These are phyloP conservation scores for Cutaneotrichosporon sp. DNA, from an alignment of 1,284 basidiomycete genomes.

Conservation along the genomic window DNA sequence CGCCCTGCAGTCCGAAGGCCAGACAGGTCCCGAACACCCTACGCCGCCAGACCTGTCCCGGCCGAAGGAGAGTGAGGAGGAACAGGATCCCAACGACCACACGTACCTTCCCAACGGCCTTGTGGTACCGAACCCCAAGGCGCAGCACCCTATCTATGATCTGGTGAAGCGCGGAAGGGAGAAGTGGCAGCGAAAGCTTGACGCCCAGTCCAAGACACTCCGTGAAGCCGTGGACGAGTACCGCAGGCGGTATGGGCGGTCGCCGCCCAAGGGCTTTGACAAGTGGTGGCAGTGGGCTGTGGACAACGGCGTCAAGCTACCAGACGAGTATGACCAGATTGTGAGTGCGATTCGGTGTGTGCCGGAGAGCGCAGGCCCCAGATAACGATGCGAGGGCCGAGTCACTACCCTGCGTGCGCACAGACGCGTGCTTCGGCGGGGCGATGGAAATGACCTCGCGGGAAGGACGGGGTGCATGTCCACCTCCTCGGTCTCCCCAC, in stretches of 20 bases:
- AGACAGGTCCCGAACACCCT: neutral
- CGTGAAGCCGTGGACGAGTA: constrained; percentile 48
- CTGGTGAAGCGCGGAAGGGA: constrained; percentile 41
- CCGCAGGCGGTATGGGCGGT: constrained; percentile 41
- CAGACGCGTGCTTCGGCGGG: too few relatives aligned
- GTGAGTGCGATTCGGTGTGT: constrained; percentile 19
- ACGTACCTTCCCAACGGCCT: constrained; percentile 36
- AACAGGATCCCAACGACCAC: constrained; percentile 14
- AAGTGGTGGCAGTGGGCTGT: constrained; percentile 40
- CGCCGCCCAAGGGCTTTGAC: constrained; percentile 47
- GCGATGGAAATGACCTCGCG: too few relatives aligned
- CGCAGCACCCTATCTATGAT: constrained; percentile 47
- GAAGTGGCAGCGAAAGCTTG: constrained; percentile 47
- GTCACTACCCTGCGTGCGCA: too few relatives aligned
- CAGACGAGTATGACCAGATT: constrained; percentile 48
- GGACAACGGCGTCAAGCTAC: constrained; percentile 36
- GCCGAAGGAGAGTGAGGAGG: neutral
- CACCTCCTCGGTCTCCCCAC: too few relatives aligned
- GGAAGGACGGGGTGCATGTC: too few relatives aligned
- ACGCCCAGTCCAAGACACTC: constrained; percentile 46
- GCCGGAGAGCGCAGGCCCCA: neutral
- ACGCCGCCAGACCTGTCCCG: neutral
- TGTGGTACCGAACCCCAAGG: constrained; percentile 34
- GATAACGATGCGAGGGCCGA: too few relatives aligned
- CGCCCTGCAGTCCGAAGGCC: neutral